Evolutionary conservation across 2,329 filamentous ascomycete genomes (phyloP).

Genomic region (Microsporum audouinii): DNA sequence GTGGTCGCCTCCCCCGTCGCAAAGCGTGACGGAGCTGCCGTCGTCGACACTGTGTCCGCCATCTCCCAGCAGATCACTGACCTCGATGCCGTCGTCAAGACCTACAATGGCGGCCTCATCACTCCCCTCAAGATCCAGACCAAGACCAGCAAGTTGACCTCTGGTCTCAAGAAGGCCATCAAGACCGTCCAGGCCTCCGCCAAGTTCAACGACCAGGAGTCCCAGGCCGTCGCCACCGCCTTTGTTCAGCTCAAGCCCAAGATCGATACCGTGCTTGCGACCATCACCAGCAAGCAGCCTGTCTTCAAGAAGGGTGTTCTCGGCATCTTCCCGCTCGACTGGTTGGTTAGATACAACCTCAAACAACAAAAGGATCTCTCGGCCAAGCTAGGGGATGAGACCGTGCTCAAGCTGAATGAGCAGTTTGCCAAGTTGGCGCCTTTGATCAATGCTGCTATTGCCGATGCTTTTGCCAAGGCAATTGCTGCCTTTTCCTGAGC

Average conservation of each 20-base stretch:
- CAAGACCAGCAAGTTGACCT: constrained; percentile 1
- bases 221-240: background rate
- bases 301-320: background rate
- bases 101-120: background rate
- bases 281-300: background rate
- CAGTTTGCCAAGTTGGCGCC: constrained; percentile 1
- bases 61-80: background rate
- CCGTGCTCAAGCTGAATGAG: background rate
- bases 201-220: constrained; percentile 2
- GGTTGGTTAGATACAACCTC: background rate
- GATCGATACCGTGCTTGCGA: background rate
- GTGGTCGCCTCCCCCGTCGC: background rate
- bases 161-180: background rate
- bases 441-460: background rate
- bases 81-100: background rate
- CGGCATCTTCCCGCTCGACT: background rate
- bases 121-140: background rate
- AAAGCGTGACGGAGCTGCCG: background rate
- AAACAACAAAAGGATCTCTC: background rate
- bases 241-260: background rate
- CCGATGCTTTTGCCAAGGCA: background rate
- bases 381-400: background rate
- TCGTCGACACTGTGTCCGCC: background rate
- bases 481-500: background rate
- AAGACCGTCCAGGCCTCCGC: background rate